Percentiles rank a stretch among this genome's conserved stretches.
phyloP scores from a whole-genome alignment of 805 yeast genomes.

The Nakazawaea molendinolei region DNA sequence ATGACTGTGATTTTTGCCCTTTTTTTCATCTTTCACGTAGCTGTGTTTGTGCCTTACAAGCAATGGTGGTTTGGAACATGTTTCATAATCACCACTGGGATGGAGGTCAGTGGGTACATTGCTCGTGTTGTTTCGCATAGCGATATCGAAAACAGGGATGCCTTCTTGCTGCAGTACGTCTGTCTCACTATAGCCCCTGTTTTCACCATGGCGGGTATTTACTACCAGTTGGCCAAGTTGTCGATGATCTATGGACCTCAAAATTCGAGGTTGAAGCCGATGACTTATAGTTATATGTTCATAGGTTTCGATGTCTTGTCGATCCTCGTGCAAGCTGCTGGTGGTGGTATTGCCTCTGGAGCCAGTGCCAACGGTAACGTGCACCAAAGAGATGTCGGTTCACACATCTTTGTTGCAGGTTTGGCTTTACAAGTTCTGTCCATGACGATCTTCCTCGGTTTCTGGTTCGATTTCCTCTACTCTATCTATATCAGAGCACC shows the following conservation, averaged over 20 bases:
- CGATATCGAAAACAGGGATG: conserved; percentile 26
- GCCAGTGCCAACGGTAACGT: conserved; percentile 29
- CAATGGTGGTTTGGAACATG: conserved; percentile 65
- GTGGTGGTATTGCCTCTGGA: conserved; percentile 67
- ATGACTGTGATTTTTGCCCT: conserved; percentile 50
- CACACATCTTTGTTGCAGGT: conserved; percentile 71
- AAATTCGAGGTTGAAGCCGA: conserved; percentile 48
- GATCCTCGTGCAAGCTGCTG: conserved; percentile 61
- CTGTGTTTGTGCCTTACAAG: conserved; percentile 34
- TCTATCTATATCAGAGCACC: conserved; percentile 25
- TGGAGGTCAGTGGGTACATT: conserved; percentile 65
- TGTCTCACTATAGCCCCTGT: conserved; percentile 76
- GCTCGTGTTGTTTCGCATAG: conserved; percentile 46
- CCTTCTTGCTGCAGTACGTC: conserved; percentile 58
- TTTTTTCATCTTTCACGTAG: conserved; percentile 34
- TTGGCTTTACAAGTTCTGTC: conserved; percentile 69
- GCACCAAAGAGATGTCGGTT: conserved; percentile 31
- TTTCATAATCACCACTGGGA: conserved; percentile 44
- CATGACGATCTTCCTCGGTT: conserved; percentile 51
- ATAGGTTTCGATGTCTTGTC: conserved; percentile 60
- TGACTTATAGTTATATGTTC: conserved; percentile 57
- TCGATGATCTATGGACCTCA: conserved; percentile 53
- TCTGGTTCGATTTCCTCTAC: conserved; percentile 42
- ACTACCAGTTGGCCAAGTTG: conserved; percentile 62
- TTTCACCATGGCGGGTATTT: conserved; percentile 78